These are phyloP conservation scores for Aspergillus alliaceus DNA, from an alignment of 2,329 filamentous ascomycete genomes.

Conservation along the genomic window DNA sequence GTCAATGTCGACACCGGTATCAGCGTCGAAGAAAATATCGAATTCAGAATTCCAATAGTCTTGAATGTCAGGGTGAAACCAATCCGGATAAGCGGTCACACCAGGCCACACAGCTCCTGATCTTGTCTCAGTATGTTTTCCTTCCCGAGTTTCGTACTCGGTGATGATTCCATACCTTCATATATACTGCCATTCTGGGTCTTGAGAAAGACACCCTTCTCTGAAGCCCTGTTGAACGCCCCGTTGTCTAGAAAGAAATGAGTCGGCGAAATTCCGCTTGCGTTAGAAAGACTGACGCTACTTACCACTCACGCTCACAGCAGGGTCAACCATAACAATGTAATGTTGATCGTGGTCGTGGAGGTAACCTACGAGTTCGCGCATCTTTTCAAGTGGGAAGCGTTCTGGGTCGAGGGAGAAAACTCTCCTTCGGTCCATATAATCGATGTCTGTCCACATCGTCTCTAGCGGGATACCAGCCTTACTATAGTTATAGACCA, in stretches of 20 bases:
- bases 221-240: conserved; percentile 62
- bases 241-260: conserved; percentile 43
- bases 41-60: conserved; percentile 72
- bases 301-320: conserved; percentile 41
- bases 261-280: neutral
- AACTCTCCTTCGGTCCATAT: conserved; percentile 39
- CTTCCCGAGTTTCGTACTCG: neutral
- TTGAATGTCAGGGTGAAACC: conserved; percentile 67
- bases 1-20: conserved; percentile 71
- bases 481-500: conserved; percentile 44
- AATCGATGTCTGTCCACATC: conserved; percentile 49
- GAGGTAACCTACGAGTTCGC: conserved; percentile 65
- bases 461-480: conserved; percentile 46
- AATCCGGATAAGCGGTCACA: conserved; percentile 71
- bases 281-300: neutral
- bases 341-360: conserved; percentile 69
- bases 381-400: conserved; percentile 51
- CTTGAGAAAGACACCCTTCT: conserved; percentile 57
- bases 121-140: neutral
- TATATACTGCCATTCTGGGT: conserved; percentile 55
- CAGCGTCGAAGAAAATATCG: conserved; percentile 60
- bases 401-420: conserved; percentile 42
- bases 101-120: conserved; percentile 76
- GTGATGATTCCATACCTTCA: conserved; percentile 34
- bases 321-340: conserved; percentile 72